phyloP scores from a whole-genome alignment of 2,329 filamentous ascomycete genomes.

The Atkinsonella texensis region DNA sequence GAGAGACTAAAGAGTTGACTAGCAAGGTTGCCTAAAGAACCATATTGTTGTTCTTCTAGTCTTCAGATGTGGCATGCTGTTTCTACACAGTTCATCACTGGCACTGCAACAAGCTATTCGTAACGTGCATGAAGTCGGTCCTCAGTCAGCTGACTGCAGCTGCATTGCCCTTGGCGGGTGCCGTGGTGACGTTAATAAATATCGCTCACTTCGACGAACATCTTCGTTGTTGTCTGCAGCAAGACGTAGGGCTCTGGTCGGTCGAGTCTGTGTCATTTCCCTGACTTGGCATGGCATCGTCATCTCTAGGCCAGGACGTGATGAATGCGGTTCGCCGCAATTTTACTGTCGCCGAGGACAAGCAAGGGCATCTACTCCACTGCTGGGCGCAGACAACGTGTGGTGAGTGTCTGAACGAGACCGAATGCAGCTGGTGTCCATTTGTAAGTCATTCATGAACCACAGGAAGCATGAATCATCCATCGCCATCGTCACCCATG shows the following conservation, averaged over 20 bases:
- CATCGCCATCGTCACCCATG: neutral
- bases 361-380: constrained; percentile 29
- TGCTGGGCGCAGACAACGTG: constrained; percentile 42
- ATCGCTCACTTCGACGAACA: neutral
- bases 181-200: neutral
- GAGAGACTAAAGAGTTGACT: no score
- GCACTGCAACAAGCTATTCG: no score
- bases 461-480: neutral
- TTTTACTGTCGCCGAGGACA: constrained; percentile 16
- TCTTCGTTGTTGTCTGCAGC: no score
- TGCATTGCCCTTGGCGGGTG: neutral
- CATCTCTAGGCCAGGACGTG: neutral
- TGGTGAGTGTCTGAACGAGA: constrained; percentile 28
- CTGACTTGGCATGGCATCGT: neutral
- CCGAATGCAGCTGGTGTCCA: constrained; percentile 40
- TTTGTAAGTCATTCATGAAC: constrained; percentile 26
- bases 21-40: no score
- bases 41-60: no score
- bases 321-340: constrained; percentile 15
- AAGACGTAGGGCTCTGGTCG: no score
- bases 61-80: no score
- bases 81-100: no score
- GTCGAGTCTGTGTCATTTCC: no score
- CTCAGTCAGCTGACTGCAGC: neutral
- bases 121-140: neutral